Conservation (phyloP, 805 yeast genomes). For the Wickerhamomyces tratensis region DNA sequence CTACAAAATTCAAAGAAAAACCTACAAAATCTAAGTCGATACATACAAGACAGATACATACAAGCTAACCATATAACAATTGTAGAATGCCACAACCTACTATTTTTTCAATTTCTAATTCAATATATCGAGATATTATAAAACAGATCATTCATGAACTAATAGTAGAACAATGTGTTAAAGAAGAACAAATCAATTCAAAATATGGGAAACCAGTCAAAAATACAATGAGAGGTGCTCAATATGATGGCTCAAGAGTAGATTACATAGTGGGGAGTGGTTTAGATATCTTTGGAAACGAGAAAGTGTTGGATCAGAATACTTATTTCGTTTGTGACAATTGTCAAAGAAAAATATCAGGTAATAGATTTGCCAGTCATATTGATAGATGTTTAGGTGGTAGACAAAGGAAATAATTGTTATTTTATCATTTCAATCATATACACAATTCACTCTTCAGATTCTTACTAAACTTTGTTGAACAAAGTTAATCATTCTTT, state of each 20-base stretch:
- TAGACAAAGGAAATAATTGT: constrained; percentile 32
- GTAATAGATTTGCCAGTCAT: constrained; percentile 89
- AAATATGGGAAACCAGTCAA: constrained; percentile 4
- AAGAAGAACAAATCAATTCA: constrained; percentile 4
- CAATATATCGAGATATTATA: too few species aligned
- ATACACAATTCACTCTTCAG: too few species aligned
- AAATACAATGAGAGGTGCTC: constrained; percentile 9
- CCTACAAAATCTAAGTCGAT: too few species aligned
- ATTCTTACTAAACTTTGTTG: too few species aligned
- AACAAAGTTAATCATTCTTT: too few species aligned
- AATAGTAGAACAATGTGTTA: constrained; percentile 5
- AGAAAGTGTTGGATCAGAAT: constrained; percentile 37
- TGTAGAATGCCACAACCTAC: too few species aligned
- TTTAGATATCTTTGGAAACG: constrained; percentile 42
- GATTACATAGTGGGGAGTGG: constrained; percentile 10
- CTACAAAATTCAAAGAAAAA: too few species aligned
- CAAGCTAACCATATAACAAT: too few species aligned
- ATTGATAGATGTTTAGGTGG: constrained; percentile 84
- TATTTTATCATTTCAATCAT: too few species aligned
- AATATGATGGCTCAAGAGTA: constrained; percentile 9
- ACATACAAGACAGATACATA: too few species aligned
- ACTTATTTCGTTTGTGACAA: constrained; percentile 69
- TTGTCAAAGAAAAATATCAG: constrained; percentile 82
- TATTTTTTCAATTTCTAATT: too few species aligned
- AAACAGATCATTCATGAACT: constrained; percentile 4